Evolutionary conservation across 1,284 basidiomycete genomes (phyloP), one percentile per base, ranked within the genome.

Genomic region (Golubevia sp.): DNA sequence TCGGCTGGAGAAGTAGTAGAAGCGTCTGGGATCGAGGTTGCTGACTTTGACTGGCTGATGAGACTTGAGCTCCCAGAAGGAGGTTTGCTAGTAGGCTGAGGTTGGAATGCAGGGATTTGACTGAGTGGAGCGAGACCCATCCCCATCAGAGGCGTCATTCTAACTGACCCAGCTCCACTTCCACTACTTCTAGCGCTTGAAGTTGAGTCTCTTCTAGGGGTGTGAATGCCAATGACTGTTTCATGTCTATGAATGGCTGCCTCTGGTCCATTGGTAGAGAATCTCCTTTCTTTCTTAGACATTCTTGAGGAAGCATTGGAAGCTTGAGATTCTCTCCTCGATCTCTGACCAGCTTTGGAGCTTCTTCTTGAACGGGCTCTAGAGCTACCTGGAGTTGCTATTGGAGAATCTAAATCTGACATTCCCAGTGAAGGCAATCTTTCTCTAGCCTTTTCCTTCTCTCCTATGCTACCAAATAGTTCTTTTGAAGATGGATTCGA

Each of bases 151-250:
- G 26, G 21, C n/a, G 23, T 7, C 11, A 26, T 51, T 44, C 38
- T 44, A 44, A 8, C 38, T 13, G 38, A 44, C 18, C 38, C 38
- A n/a, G n/a, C n/a, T n/a, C n/a, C n/a, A n/a, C n/a, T 49, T 18
- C 51, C 48, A 50, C 51, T 49, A 50, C 55, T 34, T 55, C 56
- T 57, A 15, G 57, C 51, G 23, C 57, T 59, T 20, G 48, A 50
- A 23, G 57, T 50, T 3, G 57, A 59, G 24, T 67, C 59, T 20
- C 74, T 57, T 20, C 73, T 61, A 4, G 75, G 75, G 2, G 75
- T 77, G 50, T 77, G 75, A 48, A 77, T 71, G 11, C 75, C 75
- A 23, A 77, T 77, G 49, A 77, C 75, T 1, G 75, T 77, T 63
- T 76, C 73, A 56, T 77, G 75, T 24, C 75, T 56, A 20, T 64